These are phyloP conservation scores for Corchorus olitorius DNA, from an alignment of 345 rosid species.

Conservation along the genomic window DNA sequence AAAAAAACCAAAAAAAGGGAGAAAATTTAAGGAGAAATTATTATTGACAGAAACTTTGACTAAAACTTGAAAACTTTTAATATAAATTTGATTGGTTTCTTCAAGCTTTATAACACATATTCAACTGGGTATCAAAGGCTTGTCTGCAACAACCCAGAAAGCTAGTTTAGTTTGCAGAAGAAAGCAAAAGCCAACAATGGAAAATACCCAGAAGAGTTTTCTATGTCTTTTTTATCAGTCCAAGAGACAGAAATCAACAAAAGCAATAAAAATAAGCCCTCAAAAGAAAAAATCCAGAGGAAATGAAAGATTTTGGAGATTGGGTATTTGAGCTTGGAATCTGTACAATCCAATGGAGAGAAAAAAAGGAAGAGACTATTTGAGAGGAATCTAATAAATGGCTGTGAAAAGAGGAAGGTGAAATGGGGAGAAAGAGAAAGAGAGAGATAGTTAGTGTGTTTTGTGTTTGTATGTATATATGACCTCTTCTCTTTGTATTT, in stretches of 20 bases:
- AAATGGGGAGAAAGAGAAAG: conserved; percentile 29
- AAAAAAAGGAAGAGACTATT: conserved; percentile 33
- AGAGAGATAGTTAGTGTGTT: conserved; percentile 20
- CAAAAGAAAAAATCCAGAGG: conserved; percentile 22
- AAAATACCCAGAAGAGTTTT: conserved; percentile 38
- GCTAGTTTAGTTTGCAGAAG: conserved; percentile 35
- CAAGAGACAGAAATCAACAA: conserved; percentile 5
- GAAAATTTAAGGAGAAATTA: conserved; percentile 11
- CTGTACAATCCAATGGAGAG: conserved; percentile 49
- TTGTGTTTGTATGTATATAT: conserved; percentile 20
- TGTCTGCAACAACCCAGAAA: conserved; percentile 44
- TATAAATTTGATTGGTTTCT: conserved; percentile 24
- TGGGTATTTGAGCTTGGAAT: conserved; percentile 42
- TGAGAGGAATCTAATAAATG: conserved; percentile 63
- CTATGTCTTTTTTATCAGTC: conserved; percentile 17
- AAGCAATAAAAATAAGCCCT: conserved; percentile 14
- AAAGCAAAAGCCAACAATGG: conserved; percentile 35
- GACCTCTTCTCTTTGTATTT: conserved; percentile 25
- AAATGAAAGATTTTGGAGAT: conserved; percentile 26
- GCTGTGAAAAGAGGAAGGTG: conserved; percentile 39
- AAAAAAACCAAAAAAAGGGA: not conserved
- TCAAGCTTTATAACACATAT: conserved; percentile 31
- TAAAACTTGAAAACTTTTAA: conserved; percentile 18
- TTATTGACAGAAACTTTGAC: conserved; percentile 27
- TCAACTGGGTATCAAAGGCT: conserved; percentile 33